These are phyloP conservation scores for Boletus tylopilopsis DNA, from an alignment of 768 basidiomycete species.

Conservation along the genomic window DNA sequence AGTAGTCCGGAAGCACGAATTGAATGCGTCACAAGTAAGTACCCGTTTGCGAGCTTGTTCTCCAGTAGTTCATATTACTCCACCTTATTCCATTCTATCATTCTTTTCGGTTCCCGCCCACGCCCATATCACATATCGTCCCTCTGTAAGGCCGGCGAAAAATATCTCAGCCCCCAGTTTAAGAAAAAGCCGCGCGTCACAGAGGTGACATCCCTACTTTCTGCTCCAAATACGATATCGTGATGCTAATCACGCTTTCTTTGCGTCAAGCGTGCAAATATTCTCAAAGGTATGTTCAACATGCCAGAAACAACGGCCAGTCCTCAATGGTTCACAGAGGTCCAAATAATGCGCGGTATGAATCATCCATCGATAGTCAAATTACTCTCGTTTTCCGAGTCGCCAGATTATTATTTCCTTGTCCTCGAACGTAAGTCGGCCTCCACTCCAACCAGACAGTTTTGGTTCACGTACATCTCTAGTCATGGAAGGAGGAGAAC, in stretches of 20 bases:
- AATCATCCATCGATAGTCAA: conserved; percentile 93
- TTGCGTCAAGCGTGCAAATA: conserved; percentile 80
- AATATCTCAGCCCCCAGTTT: conserved; percentile 89
- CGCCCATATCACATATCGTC: conserved; percentile 23
- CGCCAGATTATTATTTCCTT: conserved; percentile 89
- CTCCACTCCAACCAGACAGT: neutral
- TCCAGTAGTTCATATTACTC: conserved; percentile 29
- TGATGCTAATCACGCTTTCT: conserved; percentile 17
- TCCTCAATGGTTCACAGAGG: conserved; percentile 54
- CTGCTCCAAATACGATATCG: conserved; percentile 15
- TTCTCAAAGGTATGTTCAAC: conserved; percentile 71
- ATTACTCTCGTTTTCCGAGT: conserved; percentile 89
- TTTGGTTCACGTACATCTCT: conserved; percentile 10
- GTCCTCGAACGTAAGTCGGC: conserved; percentile 78
- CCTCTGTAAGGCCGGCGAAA: conserved; percentile 74
- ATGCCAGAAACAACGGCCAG: neutral
- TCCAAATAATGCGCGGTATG: conserved; percentile 97
- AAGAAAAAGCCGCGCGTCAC: conserved; percentile 97
- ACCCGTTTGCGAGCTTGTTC: conserved; percentile 10
- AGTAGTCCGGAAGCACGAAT: conserved; percentile 89
- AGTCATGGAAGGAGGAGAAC: conserved; percentile 98
- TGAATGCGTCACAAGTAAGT: conserved; percentile 89
- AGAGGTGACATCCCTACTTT: conserved; percentile 63
- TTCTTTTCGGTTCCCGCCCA: conserved; percentile 18
- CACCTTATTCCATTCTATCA: conserved; percentile 10